Base-by-base conservation (phyloP, 495 filamentous ascomycete genomes). In the Entonaema liquescens region DNA sequence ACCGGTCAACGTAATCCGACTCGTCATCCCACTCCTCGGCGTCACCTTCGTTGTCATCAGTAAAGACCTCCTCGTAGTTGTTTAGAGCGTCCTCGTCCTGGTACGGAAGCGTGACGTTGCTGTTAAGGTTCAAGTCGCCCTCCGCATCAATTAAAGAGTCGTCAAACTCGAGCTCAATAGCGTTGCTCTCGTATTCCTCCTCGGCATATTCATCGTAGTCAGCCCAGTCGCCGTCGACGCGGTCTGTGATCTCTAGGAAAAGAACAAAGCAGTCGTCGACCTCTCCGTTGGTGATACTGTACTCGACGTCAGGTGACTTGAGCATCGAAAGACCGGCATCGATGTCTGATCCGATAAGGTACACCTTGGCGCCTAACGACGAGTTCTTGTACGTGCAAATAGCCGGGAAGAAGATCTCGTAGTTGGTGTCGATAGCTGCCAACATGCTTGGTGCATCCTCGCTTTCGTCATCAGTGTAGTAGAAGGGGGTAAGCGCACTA, bases 181-280 rank as follows among this genome's bases (percentile, higher is more conserved):
- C 40, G 55, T 61, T 52, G 26, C 29, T 26, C 9, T 33, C 54
- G 64, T 67, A 67, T 29, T 67, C 29, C 21, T 31, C 38, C 26
- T 59, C 53, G 2, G 42, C 53, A 9, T 35, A 40, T 1, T 60
- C 64, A 42, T 61, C 64, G 38, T 36, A 38, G 11, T 26, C 64
- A 7, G 40, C 42, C 64, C 56, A 67, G 4, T 11, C 64, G 56
- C 64, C 64, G 29, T 58, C 64, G 3, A 26, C 56, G 5, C 55
- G 56, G 40, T 33, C 40, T 42, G 64, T 61, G 53, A 67, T 40
- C 38, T 49, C 40, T 19, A 70, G 66, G 40, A 67, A 53, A 3
- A 73, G 54, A 5, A 70, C 21, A 59, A 44, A 73, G 50, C 70
- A 73, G 33, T 73, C 65, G 58, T 53, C 52, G 21, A 73, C 70